Evolutionary conservation across 208 protist species (phyloP).

Genomic region (Phytomonas sp.): DNA sequence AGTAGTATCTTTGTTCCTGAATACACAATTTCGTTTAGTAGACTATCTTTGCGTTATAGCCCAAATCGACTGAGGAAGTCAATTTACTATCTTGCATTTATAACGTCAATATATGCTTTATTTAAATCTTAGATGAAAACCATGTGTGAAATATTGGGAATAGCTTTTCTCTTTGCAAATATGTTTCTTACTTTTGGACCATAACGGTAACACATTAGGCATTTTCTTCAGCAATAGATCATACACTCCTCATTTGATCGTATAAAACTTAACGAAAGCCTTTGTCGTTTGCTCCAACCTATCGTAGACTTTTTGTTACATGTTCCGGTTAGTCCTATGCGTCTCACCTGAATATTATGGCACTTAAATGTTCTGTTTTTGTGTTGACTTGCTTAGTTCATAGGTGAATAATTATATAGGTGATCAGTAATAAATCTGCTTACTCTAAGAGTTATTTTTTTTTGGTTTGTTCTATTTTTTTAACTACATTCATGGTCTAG

Average conservation of each 20-base stretch:
- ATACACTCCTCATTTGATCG: neutral
- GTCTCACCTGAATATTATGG: neutral
- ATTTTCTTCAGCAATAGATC: neutral
- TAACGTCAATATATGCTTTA: no score
- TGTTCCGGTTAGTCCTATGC: neutral
- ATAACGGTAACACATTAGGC: neutral
- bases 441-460: neutral
- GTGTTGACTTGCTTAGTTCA: neutral
- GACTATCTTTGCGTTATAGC: neutral
- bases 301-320: neutral
- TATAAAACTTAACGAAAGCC: neutral
- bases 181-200: neutral
- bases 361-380: constrained; percentile 11
- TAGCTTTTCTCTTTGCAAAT: neutral
- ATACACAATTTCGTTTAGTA: no score
- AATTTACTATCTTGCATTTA: neutral
- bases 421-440: neutral
- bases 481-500: neutral
- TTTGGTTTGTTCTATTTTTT: constrained; percentile 10
- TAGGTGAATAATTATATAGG: neutral
- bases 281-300: neutral
- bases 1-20: neutral
- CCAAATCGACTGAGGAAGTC: neutral
- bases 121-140: neutral
- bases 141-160: neutral